phyloP scores from a whole-genome alignment of 352 stramenopile species.

The Phytophthora nicotianae region DNA sequence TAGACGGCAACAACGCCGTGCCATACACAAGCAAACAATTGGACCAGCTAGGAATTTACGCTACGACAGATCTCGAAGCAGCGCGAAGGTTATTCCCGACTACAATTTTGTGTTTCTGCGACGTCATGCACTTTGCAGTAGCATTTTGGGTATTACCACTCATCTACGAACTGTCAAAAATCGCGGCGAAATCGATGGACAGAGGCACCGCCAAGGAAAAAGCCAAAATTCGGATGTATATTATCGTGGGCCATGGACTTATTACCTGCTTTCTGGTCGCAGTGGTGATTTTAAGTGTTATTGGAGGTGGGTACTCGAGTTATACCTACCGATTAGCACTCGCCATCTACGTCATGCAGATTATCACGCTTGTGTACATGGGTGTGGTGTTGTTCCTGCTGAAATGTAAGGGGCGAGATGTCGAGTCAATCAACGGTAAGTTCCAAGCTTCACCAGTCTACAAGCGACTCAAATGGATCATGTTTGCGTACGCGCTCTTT shows the following conservation, averaged over 20 bases:
- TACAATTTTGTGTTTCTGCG: conserved; percentile 45
- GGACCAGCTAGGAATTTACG: conserved; percentile 57
- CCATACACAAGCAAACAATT: conserved; percentile 44
- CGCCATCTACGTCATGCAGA: conserved; percentile 53
- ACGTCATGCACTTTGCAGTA: conserved; percentile 55
- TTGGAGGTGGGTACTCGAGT: conserved; percentile 41
- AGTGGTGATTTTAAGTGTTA: conserved; percentile 32
- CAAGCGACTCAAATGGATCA: conserved; percentile 58
- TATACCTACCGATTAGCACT: conserved; percentile 44
- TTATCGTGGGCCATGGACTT: conserved; percentile 28
- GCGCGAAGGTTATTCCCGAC: conserved; percentile 38
- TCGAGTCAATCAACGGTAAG: conserved; percentile 56
- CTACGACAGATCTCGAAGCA: conserved; percentile 37
- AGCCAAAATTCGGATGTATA: conserved; percentile 49
- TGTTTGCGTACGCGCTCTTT: conserved; percentile 55
- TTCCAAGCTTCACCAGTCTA: conserved; percentile 67
- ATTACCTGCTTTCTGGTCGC: conserved; percentile 38
- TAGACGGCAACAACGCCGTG: conserved; percentile 39
- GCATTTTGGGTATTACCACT: conserved; percentile 59
- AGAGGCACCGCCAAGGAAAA: conserved; percentile 49
- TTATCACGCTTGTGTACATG: conserved; percentile 55
- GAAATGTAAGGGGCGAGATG: conserved; percentile 50
- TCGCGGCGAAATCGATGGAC: conserved; percentile 70
- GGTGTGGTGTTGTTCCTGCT: conserved; percentile 42
- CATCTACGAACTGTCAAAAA: conserved; percentile 61